Percentiles rank a stretch among this genome's conserved stretches.
phyloP scores from a whole-genome alignment of 176 grass and related monocot species.

The Lolium multiflorum region DNA sequence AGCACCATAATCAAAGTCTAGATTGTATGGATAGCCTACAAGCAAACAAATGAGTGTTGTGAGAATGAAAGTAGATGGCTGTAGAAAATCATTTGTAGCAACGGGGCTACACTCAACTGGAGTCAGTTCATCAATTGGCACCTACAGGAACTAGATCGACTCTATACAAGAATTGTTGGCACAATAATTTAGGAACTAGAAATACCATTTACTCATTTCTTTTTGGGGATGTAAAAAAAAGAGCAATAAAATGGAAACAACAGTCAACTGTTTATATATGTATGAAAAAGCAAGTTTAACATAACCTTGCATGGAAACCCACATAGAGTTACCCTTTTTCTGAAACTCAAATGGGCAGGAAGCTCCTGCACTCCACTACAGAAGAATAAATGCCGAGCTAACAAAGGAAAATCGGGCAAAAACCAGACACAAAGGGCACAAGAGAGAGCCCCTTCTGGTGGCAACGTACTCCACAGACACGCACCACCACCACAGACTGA shows the following conservation, averaged over 20 bases:
- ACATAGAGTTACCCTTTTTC: background rate
- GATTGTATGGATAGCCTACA: slow-evolving; percentile 74
- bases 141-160: background rate
- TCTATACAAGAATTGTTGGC: background rate
- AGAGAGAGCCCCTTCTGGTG: background rate
- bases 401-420: background rate
- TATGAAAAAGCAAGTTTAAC: background rate
- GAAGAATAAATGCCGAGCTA: background rate
- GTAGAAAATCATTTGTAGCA: background rate
- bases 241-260: background rate
- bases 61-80: slow-evolving; percentile 13
- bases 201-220: background rate
- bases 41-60: background rate
- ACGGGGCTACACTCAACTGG: background rate
- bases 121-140: background rate
- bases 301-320: background rate
- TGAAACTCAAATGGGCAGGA: background rate
- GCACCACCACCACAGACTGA: background rate
- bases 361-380: background rate
- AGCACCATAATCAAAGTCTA: slow-evolving; percentile 73
- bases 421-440: background rate
- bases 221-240: background rate
- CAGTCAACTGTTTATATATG: background rate
- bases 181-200: background rate
- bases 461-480: background rate